phyloP scores from a whole-genome alignment of 768 basidiomycete genomes.

The Lactarius deliciosus region DNA sequence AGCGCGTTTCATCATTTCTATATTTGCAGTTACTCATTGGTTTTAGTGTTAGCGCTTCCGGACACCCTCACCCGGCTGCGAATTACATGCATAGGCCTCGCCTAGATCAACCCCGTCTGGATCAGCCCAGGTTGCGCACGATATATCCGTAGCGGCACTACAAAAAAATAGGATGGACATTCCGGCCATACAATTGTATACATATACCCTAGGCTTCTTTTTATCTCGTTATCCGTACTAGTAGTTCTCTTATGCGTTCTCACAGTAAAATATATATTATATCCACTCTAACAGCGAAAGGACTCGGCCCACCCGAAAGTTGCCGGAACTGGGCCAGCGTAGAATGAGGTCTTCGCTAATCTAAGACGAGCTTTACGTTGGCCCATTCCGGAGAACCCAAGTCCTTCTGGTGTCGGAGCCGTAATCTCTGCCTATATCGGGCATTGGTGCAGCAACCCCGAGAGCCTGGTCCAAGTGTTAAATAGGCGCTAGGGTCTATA shows the following conservation, averaged over 20 bases:
- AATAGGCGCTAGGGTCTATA: neutral
- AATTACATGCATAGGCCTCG: conserved; percentile 3
- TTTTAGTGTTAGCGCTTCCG: conserved; percentile 2
- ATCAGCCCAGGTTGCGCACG: conserved; percentile 22
- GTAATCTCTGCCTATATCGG: conserved; percentile 53
- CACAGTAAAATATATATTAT: conserved; percentile 7
- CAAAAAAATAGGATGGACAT: neutral
- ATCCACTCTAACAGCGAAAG: conserved; percentile 2
- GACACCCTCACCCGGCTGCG: neutral
- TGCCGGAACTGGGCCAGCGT: neutral
- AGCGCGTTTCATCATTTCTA: neutral
- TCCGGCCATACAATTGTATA: neutral
- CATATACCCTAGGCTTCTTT: conserved; percentile 4
- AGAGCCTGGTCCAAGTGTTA: conserved; percentile 37
- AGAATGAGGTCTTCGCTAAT: neutral
- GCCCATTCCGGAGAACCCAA: conserved; percentile 26
- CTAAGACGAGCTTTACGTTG: conserved; percentile 31
- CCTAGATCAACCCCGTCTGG: neutral
- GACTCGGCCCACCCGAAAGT: neutral
- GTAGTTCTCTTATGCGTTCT: conserved; percentile 4
- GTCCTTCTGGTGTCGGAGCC: conserved; percentile 38
- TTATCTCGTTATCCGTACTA: conserved; percentile 18
- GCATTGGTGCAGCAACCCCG: conserved; percentile 55
- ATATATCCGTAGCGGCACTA: conserved; percentile 18
- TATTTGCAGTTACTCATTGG: conserved; percentile 4